Base-by-base conservation (phyloP, 2,329 filamentous ascomycete species). In the Ceratocystiopsis minuta region DNA sequence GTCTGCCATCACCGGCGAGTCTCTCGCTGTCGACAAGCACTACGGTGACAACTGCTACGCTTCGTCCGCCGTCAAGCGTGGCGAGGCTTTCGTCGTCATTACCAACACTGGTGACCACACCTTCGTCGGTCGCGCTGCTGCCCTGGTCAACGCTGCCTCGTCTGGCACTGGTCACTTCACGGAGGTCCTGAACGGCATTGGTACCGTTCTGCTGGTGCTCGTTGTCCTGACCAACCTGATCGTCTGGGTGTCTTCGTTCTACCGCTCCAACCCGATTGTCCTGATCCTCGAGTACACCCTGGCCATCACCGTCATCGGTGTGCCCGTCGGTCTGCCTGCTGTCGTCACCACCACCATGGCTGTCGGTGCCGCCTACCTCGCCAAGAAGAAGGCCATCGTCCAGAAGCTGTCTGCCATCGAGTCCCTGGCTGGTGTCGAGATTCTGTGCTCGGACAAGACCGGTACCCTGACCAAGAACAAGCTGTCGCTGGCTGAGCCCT, bases 261-360 rank as follows among this genome's bases (percentile, higher is more conserved):
- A 92, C 66, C 80, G 85, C 46, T 87, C 80, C 55, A 87, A 88
- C 62, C 60, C 58, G 45, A 92, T 90, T 48, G 76, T 87, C 48
- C 62, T 63, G 6, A 92, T 93, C 46, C 75, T 93, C 38, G 70
- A 81, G 50, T 90, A 85, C 65, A 90, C 85, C 43, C 70, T 93
- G 37, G 84, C 81, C 50, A 87, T 93, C 53, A 90, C 83, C 53
- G 88, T 93, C 50, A 82, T 92, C 48, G 85, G 85, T 72, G 85
- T 93, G 20, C 85, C 85, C 42, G 85, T 93, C 62, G 85, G 85
- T 78, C 82, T 93, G 50, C 85, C 85, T 46, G 85, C 83, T 52
- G 85, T 93, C 65, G 84, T 92, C 46, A 93, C 86, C 54, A 93
- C 85, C 53, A 93, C 85, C 57, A 90, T 93, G 84, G 85, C 85